These are phyloP conservation scores for Miamiensis avidus DNA, from an alignment of 169 alveolate genomes.

Conservation along the genomic window DNA sequence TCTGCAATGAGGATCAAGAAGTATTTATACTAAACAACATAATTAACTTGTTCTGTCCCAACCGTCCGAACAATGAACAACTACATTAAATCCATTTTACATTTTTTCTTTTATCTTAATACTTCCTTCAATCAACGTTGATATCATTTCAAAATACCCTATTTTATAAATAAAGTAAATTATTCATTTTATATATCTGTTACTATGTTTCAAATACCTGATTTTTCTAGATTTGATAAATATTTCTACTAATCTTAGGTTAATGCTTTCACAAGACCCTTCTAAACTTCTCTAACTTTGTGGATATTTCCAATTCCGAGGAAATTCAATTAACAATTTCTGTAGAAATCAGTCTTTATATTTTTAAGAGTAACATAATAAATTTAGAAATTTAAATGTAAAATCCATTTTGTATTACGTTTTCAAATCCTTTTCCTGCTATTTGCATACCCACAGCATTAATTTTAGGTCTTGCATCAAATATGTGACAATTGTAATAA, in stretches of 20 bases:
- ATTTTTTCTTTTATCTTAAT: slow-evolving; percentile 25
- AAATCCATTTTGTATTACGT: slow-evolving; percentile 22
- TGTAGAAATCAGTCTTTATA: slow-evolving; percentile 29
- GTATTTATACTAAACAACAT: slow-evolving; percentile 72
- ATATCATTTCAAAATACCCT: slow-evolving; percentile 30
- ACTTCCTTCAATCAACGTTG: slow-evolving; percentile 29
- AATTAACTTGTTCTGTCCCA: slow-evolving; percentile 93
- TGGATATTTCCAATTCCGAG: slow-evolving; percentile 83
- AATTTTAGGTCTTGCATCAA: slow-evolving; percentile 83
- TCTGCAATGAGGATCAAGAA: slow-evolving; percentile 86
- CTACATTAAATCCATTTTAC: slow-evolving; percentile 43
- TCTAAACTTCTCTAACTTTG: slow-evolving; percentile 74
- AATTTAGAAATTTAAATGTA: too few relatives aligned
- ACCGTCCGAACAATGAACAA: slow-evolving; percentile 91
- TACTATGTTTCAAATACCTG: slow-evolving; percentile 27
- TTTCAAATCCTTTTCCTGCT: slow-evolving; percentile 80
- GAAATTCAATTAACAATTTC: slow-evolving; percentile 63
- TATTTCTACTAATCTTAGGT: not conserved
- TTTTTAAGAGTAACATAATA: too few relatives aligned
- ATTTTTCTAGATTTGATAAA: slow-evolving; percentile 14
- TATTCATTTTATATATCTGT: not conserved
- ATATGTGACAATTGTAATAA: slow-evolving; percentile 50
- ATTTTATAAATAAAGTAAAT: too few relatives aligned
- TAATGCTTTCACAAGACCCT: slow-evolving; percentile 50
- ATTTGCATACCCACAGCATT: slow-evolving; percentile 75